Base-by-base conservation (phyloP, 2,329 filamentous ascomycete genomes). In the Penicillium sp. region DNA sequence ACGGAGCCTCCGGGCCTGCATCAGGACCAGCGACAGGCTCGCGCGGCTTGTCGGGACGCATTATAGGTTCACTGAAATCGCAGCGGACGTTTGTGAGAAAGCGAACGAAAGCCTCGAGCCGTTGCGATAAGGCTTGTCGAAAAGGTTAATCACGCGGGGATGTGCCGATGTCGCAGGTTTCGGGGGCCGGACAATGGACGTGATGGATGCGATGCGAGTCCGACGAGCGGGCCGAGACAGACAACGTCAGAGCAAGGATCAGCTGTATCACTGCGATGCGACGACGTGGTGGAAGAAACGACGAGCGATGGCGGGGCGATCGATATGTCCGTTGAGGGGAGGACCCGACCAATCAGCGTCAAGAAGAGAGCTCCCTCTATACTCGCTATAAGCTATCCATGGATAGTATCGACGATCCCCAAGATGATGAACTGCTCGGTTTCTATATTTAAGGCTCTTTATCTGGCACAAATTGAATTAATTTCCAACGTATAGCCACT, bases 21-120 rank as follows among this genome's bases (percentile, higher is more conserved):
- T 86, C 80, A 7, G 83, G 74, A 40, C 91, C 91, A 43, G 87
- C 80, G 53, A 93, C 78, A 36, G 76, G 72, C 32, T 86, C 83
- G 47, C 87, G 83, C 48, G 76, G 71, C 18, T 67, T 63, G 48
- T 73, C 62, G 50, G 76, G 71, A 39, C 65, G 64, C 72, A 75
- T 75, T 32, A 25, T 45, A 31, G 33, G 14, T 27, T n/a, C 21
- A 14, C 6, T 15, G 23, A 9, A 23, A 17, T 20, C n/a, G 13
- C 13, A 11, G 33, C 9, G 11, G 3, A 15, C 4, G 10, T 7
- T 7, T 9, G 25, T n/a, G 10, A n/a, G 14, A n/a, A 7, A 13
- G 6, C 25, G 6, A 11, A 27, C 25, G 25, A 27, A 13, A n/a
- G 4, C 5, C 25, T n/a, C 10, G 11, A n/a, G 25, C 8, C 9